These are phyloP conservation scores for Kwoniella heveanensis DNA, from an alignment of 768 basidiomycete genomes.

Conservation along the genomic window DNA sequence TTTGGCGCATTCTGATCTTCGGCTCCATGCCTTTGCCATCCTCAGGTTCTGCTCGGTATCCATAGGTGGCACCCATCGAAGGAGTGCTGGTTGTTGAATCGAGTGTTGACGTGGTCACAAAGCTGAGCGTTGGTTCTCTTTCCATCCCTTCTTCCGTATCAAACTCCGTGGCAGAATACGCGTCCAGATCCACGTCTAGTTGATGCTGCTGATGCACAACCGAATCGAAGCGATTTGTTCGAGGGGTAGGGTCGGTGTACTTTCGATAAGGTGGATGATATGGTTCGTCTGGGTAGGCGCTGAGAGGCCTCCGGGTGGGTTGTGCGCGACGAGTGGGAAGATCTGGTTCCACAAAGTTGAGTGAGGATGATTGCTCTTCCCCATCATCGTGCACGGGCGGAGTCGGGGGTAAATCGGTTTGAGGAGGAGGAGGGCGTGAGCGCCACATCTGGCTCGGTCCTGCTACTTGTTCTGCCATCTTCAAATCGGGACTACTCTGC, in stretches of 20 bases:
- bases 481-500: conserved; percentile 18
- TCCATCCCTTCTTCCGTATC: conserved; percentile 29
- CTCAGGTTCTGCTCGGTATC: conserved; percentile 26
- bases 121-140: conserved; percentile 35
- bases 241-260: conserved; percentile 39
- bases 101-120: conserved; percentile 26
- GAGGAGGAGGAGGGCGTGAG: conserved; percentile 15
- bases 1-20: conserved; percentile 32
- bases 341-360: conserved; percentile 31
- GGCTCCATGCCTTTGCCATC: conserved; percentile 28
- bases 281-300: conserved; percentile 32
- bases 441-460: conserved; percentile 25
- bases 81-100: conserved; percentile 47
- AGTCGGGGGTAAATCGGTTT: conserved; percentile 24
- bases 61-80: conserved; percentile 35
- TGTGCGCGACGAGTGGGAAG: conserved; percentile 27
- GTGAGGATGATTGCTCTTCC: conserved; percentile 8
- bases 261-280: conserved; percentile 35
- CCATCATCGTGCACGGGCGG: conserved; percentile 20
- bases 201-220: conserved; percentile 17
- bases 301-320: conserved; percentile 33
- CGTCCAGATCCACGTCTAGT: conserved; percentile 45
- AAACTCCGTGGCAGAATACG: conserved; percentile 40
- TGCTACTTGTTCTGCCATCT: conserved; percentile 18
- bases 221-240: conserved; percentile 5